Evolutionary conservation across 495 filamentous ascomycete genomes (phyloP), one percentile per base, ranked within the genome.

Genomic region (Penicillium tannophilum): DNA sequence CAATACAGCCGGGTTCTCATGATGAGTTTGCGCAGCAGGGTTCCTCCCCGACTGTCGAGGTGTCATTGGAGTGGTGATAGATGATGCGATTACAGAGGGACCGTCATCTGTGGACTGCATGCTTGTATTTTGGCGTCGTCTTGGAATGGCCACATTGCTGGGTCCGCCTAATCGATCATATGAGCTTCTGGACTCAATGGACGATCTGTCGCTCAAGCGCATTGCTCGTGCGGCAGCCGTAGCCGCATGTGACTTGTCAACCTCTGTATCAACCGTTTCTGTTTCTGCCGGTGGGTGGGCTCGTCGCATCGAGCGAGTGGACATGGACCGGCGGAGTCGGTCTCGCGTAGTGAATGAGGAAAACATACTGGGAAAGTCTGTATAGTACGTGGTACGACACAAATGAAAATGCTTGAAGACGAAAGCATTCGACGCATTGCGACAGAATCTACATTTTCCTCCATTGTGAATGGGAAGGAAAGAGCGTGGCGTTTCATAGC

Each of bases 221-320:
- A 85, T 91, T 42, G 90, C 89, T 59, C 80, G 72, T 24, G 77
- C 78, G n/a, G 90, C 89, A 49, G 90, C 90, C 41, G 82, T 80
- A 10, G 86, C 80, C 30, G 90, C 89, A 66, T 90, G 82, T 33
- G 78, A 73, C 48, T 83, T 79, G 11, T 83, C 82, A n/a, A 79
- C 63, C 19, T 81, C 77, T 8, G 85, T 77, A 46, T 85, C 77
- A 44, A 85, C 76, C 35, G 78, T 64, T 35, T 84, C 78, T 16
- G 70, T 47, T 14, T 69, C 65, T 55, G 58, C 44, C 26, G 59
- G 52, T 35, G 62, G 59, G 23, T 66, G 63, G 19, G 60, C 56
- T 46, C 75, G 81, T 55, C 78, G 77, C 33, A 84, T 74, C 17
- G 87, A 89, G 47, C 83, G 82, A 44, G 82, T 75, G 17, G 89